Base-by-base conservation (phyloP, 768 basidiomycete genomes). In the Kwoniella sp. region DNA sequence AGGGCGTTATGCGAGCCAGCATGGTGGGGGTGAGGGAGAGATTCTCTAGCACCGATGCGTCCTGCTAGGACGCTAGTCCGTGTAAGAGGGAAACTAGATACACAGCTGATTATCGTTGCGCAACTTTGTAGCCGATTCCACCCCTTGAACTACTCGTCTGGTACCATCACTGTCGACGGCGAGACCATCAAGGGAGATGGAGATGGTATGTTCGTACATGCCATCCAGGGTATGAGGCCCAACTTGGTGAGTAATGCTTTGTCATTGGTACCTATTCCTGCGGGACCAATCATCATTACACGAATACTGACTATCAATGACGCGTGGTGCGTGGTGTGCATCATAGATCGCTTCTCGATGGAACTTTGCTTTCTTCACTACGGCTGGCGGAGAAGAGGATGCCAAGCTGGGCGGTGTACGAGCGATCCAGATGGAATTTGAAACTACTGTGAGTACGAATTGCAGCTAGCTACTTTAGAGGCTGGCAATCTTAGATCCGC, bases 211-310 rank as follows among this genome's bases (percentile, higher is more conserved):
- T 87, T 95, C 79, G 85, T 94, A 21, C 91, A 95, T 79, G 95
- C 95, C 49, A 96, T 98, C 78, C 95, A 98, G 78, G 96, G 95
- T 79, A 95, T 99, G 92, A 86, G 92, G 8, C 93, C 95, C 53
- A 90, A 99, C 81, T 85, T 92, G 60, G 87, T 80, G 29, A 62
- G 77, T 69, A 9, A 3, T 19, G 19, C 27, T 13, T 19, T n/a
- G 52, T 29, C 26, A n/a, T n/a, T n/a, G n/a, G n/a, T n/a, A n/a
- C n/a, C n/a, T n/a, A n/a, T n/a, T n/a, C n/a, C n/a, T n/a, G n/a
- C n/a, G n/a, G n/a, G n/a, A n/a, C n/a, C n/a, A n/a, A n/a, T n/a
- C n/a, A n/a, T n/a, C n/a, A n/a, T n/a, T 29, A 12, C 17, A 27
- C 17, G 27, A 54, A 22, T 33, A 33, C 24, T 19, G 47, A 48